Evolutionary conservation across 2,329 filamentous ascomycete genomes (phyloP).

Genomic region (Fusarium sp.): DNA sequence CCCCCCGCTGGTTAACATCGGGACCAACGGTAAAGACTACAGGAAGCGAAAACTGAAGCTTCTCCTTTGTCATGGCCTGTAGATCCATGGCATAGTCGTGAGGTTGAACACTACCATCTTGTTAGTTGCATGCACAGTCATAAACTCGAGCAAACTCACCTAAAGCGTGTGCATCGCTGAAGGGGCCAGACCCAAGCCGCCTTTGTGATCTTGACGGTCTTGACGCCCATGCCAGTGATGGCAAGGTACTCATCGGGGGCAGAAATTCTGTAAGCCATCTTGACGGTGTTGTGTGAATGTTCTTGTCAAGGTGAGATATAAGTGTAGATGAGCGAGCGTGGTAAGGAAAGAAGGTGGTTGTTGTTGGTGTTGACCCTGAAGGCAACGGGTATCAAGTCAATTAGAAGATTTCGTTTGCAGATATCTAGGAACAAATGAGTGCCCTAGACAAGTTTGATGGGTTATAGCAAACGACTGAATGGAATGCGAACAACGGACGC

Average conservation of each 20-base stretch:
- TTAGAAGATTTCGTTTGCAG: constrained; percentile 12
- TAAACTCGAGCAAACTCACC: constrained; percentile 1
- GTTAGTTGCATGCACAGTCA: constrained; percentile 2
- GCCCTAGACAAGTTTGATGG: background rate
- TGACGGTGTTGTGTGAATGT: constrained; percentile 6
- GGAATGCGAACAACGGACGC: background rate
- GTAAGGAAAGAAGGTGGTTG: background rate
- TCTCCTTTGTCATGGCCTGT: constrained; percentile 90
- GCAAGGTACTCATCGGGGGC: constrained; percentile 87
- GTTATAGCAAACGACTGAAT: background rate
- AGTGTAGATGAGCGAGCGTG: background rate
- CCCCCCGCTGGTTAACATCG: constrained; percentile 71
- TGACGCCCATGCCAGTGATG: constrained; percentile 82
- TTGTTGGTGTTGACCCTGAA: background rate
- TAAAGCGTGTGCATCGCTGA: constrained; percentile 70
- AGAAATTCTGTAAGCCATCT: constrained; percentile 74
- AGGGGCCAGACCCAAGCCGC: constrained; percentile 78
- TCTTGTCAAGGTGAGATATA: background rate
- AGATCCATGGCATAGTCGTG: constrained; percentile 86
- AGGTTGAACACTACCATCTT: constrained; percentile 66
- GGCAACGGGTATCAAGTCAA: background rate
- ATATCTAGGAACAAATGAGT: constrained; percentile 9
- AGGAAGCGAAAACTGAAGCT: constrained; percentile 83
- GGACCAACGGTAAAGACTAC: constrained; percentile 90
- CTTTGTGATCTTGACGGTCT: constrained; percentile 81